phyloP scores from a whole-genome alignment of 2,329 filamentous ascomycete species.

The Zymoseptoria ardabiliae region DNA sequence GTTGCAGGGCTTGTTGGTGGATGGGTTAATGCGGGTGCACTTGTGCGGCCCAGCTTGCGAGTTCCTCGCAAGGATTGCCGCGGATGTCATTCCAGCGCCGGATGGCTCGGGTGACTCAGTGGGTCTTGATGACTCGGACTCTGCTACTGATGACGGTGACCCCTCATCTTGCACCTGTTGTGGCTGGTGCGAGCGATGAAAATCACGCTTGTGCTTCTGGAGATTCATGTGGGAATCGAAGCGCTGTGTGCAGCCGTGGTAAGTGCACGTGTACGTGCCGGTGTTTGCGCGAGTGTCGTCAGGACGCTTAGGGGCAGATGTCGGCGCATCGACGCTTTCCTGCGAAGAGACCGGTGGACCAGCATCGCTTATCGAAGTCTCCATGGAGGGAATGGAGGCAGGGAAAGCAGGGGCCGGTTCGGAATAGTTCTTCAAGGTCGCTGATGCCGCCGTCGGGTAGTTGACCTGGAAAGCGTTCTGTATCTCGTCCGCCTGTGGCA shows the following conservation, averaged over 20 bases:
- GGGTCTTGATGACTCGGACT: slow-evolving; percentile 25
- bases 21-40: slow-evolving; percentile 88
- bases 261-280: slow-evolving; percentile 93
- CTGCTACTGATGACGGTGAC: slow-evolving; percentile 32
- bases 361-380: slow-evolving; percentile 52
- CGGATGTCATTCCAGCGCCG: slow-evolving; percentile 43
- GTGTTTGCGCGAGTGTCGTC: slow-evolving; percentile 61
- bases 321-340: slow-evolving; percentile 29
- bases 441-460: slow-evolving; percentile 23
- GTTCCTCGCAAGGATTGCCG: slow-evolving; percentile 56
- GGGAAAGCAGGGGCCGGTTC: slow-evolving; percentile 51
- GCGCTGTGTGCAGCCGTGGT: slow-evolving; percentile 78
- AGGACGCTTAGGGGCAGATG: slow-evolving; percentile 45
- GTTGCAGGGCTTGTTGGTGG: slow-evolving; percentile 89
- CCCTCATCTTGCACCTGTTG: slow-evolving; percentile 21
- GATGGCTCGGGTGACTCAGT: slow-evolving; percentile 25
- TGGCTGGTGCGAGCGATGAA: slow-evolving; percentile 67
- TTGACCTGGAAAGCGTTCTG: slow-evolving; percentile 18
- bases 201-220: slow-evolving; percentile 93
- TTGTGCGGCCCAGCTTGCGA: slow-evolving; percentile 89
- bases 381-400: slow-evolving; percentile 53
- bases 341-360: slow-evolving; percentile 38
- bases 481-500: slow-evolving; percentile 21
- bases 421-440: slow-evolving; percentile 21
- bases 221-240: slow-evolving; percentile 82